Percentiles rank a stretch among this genome's conserved stretches.
Evolutionary conservation across 2,329 filamentous ascomycete species (phyloP).

Genomic region (Podosphaera aphanis): DNA sequence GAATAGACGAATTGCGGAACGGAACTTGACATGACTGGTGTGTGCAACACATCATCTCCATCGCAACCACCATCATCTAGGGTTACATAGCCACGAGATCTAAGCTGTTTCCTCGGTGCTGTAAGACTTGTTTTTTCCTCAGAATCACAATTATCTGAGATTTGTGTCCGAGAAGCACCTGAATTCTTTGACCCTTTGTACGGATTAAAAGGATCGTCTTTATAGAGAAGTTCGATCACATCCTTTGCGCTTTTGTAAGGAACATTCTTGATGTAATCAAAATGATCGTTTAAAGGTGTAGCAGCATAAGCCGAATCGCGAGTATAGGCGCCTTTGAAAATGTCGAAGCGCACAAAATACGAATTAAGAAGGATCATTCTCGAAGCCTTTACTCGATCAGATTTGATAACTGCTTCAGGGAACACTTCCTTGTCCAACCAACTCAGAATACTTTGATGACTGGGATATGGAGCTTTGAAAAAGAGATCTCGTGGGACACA

Average conservation of each 20-base stretch:
- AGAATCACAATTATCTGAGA: slow-evolving; percentile 13
- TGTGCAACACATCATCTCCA: slow-evolving; percentile 77
- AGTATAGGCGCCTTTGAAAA: slow-evolving; percentile 81
- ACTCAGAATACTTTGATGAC: slow-evolving; percentile 52
- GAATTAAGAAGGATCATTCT: slow-evolving; percentile 66
- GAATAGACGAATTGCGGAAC: slow-evolving; percentile 70
- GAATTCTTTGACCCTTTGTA: neutral
- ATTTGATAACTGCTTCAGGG: slow-evolving; percentile 37
- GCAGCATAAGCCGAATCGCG: slow-evolving; percentile 67
- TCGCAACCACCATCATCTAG: slow-evolving; percentile 59
- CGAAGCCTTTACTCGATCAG: slow-evolving; percentile 26
- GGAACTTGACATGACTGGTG: slow-evolving; percentile 46
- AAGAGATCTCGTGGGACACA: slow-evolving; percentile 64
- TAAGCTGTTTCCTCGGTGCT: slow-evolving; percentile 16
- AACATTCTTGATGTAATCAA: slow-evolving; percentile 57
- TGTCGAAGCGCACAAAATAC: slow-evolving; percentile 80
- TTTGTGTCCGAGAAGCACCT: neutral
- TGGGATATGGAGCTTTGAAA: slow-evolving; percentile 56
- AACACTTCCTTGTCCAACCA: slow-evolving; percentile 60
- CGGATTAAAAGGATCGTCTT: slow-evolving; percentile 22
- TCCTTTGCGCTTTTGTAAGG: slow-evolving; percentile 52
- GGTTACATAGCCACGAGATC: slow-evolving; percentile 67
- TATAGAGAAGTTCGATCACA: slow-evolving; percentile 37
- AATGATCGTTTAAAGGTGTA: slow-evolving; percentile 65
- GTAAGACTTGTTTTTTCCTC: slow-evolving; percentile 5